These are phyloP conservation scores for Malassezia globosa DNA, from an alignment of 1,284 basidiomycete species.

Conservation along the genomic window DNA sequence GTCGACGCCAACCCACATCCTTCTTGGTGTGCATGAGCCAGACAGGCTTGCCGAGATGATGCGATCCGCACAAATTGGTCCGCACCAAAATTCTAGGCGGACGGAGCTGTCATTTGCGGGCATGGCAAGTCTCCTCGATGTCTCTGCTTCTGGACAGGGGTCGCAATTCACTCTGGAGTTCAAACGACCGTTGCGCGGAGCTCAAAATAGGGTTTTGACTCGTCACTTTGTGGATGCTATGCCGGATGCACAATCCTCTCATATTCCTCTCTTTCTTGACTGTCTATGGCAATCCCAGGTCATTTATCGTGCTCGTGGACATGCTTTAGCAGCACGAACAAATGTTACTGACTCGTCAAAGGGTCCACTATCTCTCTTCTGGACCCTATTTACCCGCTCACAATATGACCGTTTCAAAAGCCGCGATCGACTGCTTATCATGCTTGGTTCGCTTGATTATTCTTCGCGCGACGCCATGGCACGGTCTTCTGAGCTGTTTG, in stretches of 20 bases:
- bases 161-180: background rate
- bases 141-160: constrained; percentile 1
- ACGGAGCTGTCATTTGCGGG: constrained; percentile 7
- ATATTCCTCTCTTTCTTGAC: constrained; percentile 36
- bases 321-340: constrained; percentile 27
- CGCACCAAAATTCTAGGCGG: background rate
- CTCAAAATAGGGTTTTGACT: constrained; percentile 68
- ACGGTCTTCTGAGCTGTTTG: background rate
- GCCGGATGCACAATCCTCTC: constrained; percentile 53
- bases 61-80: constrained; percentile 18
- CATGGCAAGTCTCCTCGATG: constrained; percentile 1
- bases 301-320: constrained; percentile 26
- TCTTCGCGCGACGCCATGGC: background rate
- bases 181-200: constrained; percentile 11
- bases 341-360: constrained; percentile 18
- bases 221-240: constrained; percentile 65
- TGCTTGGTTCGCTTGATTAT: background rate
- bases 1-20: constrained; percentile 59
- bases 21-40: constrained; percentile 75
- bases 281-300: constrained; percentile 42
- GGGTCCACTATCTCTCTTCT: constrained; percentile 8
- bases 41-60: constrained; percentile 55
- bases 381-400: constrained; percentile 9
- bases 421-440: background rate
- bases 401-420: constrained; percentile 10